Conservation (phyloP, 2,329 filamentous ascomycete species). For the Claviceps citrina region DNA sequence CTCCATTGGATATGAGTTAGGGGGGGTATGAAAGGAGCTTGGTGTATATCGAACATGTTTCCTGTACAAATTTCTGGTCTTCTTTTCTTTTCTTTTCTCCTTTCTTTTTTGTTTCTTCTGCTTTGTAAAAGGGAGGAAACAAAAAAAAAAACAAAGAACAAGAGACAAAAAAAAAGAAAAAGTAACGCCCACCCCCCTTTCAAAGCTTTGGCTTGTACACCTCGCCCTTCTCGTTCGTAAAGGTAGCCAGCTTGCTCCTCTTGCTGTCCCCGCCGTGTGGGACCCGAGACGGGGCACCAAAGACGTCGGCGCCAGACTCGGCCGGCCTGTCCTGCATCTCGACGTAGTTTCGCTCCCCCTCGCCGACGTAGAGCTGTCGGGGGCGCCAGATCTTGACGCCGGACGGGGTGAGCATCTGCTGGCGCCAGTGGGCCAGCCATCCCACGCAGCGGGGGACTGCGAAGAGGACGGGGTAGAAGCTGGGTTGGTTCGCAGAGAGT, state of each 20-base stretch:
- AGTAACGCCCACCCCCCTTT: no score
- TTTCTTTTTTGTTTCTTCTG: no score
- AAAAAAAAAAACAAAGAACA: background rate
- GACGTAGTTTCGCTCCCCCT: constrained; percentile 29
- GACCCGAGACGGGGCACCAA: constrained; percentile 22
- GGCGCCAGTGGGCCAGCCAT: constrained; percentile 37
- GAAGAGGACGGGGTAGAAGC: constrained; percentile 35
- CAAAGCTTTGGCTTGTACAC: constrained; percentile 13
- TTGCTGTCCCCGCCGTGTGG: constrained; percentile 28
- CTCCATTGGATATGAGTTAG: no score
- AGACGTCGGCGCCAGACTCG: constrained; percentile 14
- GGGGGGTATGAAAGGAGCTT: no score
- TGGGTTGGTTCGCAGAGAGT: constrained; percentile 2
- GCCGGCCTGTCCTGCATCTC: constrained; percentile 18
- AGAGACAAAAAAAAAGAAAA: background rate
- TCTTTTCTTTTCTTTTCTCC: no score
- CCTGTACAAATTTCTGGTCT: no score
- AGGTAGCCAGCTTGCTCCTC: constrained; percentile 24
- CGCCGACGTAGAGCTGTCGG: constrained; percentile 31
- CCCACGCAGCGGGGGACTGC: constrained; percentile 35
- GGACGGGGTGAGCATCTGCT: constrained; percentile 29
- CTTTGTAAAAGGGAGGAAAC: background rate
- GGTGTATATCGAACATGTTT: no score
- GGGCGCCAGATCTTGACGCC: constrained; percentile 38
- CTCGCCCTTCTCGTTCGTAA: constrained; percentile 21